These are phyloP conservation scores for Chaetomium tenue DNA, from an alignment of 495 filamentous ascomycete species.

Conservation along the genomic window DNA sequence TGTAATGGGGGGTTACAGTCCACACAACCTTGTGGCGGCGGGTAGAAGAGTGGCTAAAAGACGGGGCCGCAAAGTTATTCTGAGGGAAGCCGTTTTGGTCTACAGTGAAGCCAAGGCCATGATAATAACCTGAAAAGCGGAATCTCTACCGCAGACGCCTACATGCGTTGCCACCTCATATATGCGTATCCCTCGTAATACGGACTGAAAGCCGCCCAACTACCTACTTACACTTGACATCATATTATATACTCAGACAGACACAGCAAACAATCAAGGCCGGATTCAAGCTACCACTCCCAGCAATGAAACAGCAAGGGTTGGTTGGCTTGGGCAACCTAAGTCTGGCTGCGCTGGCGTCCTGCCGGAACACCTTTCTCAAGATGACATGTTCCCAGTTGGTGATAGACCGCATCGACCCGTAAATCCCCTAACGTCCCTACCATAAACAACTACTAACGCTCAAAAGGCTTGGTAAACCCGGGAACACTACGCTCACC, in stretches of 20 bases:
- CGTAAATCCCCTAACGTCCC: not conserved
- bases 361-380: not conserved
- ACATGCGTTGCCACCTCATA: too few species aligned
- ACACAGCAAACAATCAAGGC: too few species aligned
- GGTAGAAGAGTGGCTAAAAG: conserved; percentile 4
- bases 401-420: not conserved
- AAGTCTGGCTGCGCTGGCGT: too few species aligned
- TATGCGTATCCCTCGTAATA: too few species aligned
- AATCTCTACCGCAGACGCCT: too few species aligned
- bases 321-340: not conserved
- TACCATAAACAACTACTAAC: not conserved
- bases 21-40: not conserved
- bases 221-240: too few species aligned
- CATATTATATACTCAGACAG: too few species aligned
- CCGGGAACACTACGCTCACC: not conserved
- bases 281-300: too few species aligned
- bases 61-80: not conserved
- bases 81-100: too few species aligned
- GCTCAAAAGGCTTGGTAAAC: not conserved
- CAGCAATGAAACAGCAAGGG: not conserved
- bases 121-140: too few species aligned
- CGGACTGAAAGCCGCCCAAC: too few species aligned
- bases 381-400: conserved; percentile 10
- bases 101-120: too few species aligned
- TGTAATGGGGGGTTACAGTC: not conserved